Conservation (phyloP, 139 green algal species). For the Pedinophyceae sp. region DNA sequence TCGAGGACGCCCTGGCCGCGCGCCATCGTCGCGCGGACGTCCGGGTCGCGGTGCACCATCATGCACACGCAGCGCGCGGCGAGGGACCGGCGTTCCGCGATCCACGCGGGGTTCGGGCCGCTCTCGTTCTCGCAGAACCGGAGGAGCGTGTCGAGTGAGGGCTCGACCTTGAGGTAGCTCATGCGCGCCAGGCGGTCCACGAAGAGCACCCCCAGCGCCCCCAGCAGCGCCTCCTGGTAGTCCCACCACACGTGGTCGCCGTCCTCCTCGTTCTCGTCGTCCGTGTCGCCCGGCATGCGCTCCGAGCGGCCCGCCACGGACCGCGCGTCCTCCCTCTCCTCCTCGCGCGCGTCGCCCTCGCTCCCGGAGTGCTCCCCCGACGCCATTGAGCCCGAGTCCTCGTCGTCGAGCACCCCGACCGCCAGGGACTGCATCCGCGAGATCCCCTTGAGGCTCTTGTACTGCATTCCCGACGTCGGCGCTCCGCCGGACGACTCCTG, state of each 20-base stretch:
- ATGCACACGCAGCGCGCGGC: not conserved
- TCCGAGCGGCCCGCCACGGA: not conserved
- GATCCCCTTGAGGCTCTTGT: too few relatives aligned
- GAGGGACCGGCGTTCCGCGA: not conserved
- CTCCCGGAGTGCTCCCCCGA: too few relatives aligned
- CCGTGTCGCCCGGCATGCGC: not conserved
- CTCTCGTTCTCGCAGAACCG: slow-evolving; percentile 11
- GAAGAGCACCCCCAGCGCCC: slow-evolving; percentile 41
- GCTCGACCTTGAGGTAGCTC: slow-evolving; percentile 33
- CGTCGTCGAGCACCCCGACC: too few relatives aligned
- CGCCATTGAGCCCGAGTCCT: too few relatives aligned
- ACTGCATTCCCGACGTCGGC: too few relatives aligned
- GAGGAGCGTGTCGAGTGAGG: slow-evolving; percentile 32
- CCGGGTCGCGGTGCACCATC: not conserved
- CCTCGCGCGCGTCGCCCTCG: not conserved
- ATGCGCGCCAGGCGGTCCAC: slow-evolving; percentile 40
- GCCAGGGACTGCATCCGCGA: too few relatives aligned
- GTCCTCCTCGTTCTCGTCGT: not conserved
- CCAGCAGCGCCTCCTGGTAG: slow-evolving; percentile 28
- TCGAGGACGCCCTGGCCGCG: not conserved
- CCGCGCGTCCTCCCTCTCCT: not conserved
- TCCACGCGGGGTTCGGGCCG: not conserved
- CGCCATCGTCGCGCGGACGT: not conserved
- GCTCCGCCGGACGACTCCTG: too few relatives aligned
- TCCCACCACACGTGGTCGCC: not conserved